phyloP scores from a whole-genome alignment of 169 alveolate species.

The Cryptosporidium sp. region DNA sequence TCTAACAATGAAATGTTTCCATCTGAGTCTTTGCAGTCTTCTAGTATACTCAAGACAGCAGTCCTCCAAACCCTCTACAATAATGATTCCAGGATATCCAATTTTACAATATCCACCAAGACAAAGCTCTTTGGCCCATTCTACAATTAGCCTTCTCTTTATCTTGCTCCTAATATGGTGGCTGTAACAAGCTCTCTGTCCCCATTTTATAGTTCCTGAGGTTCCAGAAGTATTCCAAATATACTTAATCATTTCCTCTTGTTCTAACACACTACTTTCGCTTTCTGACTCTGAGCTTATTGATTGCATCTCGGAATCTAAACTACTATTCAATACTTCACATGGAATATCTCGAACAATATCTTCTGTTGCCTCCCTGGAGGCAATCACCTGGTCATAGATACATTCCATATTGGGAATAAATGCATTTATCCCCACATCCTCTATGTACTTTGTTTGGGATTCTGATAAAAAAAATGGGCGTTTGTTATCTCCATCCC shows the following conservation, averaged over 20 bases:
- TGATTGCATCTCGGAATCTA: background rate
- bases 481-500: background rate
- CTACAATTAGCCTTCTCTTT: constrained; percentile 77
- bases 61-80: constrained; percentile 82
- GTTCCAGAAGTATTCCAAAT: constrained; percentile 12
- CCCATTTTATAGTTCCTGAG: constrained; percentile 41
- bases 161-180: constrained; percentile 80
- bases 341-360: constrained; percentile 38
- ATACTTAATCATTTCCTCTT: constrained; percentile 1
- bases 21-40: constrained; percentile 80
- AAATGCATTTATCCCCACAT: constrained; percentile 18
- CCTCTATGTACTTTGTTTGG: constrained; percentile 11
- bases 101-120: constrained; percentile 83
- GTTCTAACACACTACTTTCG: background rate
- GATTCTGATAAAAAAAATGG: constrained; percentile 70
- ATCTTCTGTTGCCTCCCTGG: constrained; percentile 51
- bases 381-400: constrained; percentile 43
- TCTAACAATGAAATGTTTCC: constrained; percentile 82
- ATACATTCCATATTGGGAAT: constrained; percentile 44
- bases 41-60: constrained; percentile 79
- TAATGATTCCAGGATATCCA: constrained; percentile 82
- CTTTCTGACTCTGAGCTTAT: background rate
- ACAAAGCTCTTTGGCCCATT: constrained; percentile 81
- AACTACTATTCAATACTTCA: background rate
- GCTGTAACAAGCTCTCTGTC: constrained; percentile 78